A percentile compares a stretch with the other conserved stretches of the same genome.
Evolutionary conservation across 106 monocot genomes (phyloP).

Genomic region (Vanilla planifolia): DNA sequence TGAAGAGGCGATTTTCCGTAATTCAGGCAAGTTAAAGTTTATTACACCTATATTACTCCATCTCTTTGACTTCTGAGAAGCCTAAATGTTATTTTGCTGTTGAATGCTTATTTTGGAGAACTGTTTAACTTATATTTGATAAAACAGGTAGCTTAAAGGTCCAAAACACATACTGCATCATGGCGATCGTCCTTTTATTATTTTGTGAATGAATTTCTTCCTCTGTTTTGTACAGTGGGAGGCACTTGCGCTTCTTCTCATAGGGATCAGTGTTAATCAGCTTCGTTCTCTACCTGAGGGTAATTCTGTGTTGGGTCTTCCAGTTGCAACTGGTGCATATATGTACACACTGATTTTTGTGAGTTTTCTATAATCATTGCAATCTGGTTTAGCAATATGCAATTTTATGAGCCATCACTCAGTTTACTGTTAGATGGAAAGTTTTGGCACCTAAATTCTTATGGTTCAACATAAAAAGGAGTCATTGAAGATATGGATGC

Average conservation of each 20-base stretch:
- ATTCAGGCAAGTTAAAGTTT: constrained; percentile 57
- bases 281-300: constrained; percentile 68
- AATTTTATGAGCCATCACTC: no score
- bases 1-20: constrained; percentile 83
- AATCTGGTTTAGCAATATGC: no score
- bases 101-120: constrained; percentile 1
- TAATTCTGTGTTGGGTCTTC: constrained; percentile 52
- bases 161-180: neutral
- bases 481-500: no score
- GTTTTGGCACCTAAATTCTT: no score
- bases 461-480: no score
- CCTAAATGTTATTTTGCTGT: neutral
- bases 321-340: constrained; percentile 76
- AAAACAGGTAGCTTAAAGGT: neutral
- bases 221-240: constrained; percentile 67
- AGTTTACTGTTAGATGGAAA: no score
- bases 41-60: neutral
- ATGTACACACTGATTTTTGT: constrained; percentile 75
- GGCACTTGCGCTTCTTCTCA: constrained; percentile 91
- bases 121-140: neutral
- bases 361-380: constrained; percentile 11
- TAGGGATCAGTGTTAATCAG: constrained; percentile 98
- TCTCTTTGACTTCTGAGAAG: neutral
- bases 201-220: neutral
- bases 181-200: no score